These are phyloP conservation scores for Beauveria rudraprayagi DNA, from an alignment of 2,329 filamentous ascomycete species.

Conservation along the genomic window DNA sequence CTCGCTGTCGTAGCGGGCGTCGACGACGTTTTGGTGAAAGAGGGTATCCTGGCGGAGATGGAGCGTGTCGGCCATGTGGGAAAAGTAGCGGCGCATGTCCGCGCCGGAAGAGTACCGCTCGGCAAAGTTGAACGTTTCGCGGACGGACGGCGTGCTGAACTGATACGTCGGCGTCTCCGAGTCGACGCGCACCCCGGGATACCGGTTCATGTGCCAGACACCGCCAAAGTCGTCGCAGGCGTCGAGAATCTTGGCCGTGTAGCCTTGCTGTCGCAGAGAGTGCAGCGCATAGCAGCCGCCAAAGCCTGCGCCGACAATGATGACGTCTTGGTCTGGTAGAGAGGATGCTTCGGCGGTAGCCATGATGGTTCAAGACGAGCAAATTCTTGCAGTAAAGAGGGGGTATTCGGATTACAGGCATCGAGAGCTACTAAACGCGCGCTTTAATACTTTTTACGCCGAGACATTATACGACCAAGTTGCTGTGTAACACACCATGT, in stretches of 20 bases:
- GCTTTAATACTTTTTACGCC: too few relatives aligned
- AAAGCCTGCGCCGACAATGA: too few relatives aligned
- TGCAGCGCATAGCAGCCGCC: too few relatives aligned
- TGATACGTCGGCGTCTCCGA: slow-evolving; percentile 27
- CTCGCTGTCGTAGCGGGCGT: neutral
- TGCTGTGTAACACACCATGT: too few relatives aligned
- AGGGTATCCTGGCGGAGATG: neutral
- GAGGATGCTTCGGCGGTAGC: too few relatives aligned
- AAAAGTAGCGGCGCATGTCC: neutral
- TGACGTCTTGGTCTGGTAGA: too few relatives aligned
- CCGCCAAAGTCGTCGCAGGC: slow-evolving; percentile 30
- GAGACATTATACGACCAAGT: too few relatives aligned
- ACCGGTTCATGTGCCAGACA: slow-evolving; percentile 36
- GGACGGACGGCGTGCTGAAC: slow-evolving; percentile 24
- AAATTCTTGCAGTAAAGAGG: too few relatives aligned
- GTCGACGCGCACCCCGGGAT: slow-evolving; percentile 36
- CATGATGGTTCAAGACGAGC: too few relatives aligned
- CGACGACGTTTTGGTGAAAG: neutral
- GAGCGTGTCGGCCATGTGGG: neutral
- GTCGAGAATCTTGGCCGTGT: slow-evolving; percentile 23
- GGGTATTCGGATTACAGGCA: too few relatives aligned
- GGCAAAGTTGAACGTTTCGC: neutral
- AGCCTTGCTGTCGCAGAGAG: too few relatives aligned
- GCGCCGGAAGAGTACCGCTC: neutral
- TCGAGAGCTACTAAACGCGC: too few relatives aligned